Evolutionary conservation across 1,139 yeast species (phyloP), one percentile per base, ranked within the genome.

Genomic region (Hanseniaspora sp.): DNA sequence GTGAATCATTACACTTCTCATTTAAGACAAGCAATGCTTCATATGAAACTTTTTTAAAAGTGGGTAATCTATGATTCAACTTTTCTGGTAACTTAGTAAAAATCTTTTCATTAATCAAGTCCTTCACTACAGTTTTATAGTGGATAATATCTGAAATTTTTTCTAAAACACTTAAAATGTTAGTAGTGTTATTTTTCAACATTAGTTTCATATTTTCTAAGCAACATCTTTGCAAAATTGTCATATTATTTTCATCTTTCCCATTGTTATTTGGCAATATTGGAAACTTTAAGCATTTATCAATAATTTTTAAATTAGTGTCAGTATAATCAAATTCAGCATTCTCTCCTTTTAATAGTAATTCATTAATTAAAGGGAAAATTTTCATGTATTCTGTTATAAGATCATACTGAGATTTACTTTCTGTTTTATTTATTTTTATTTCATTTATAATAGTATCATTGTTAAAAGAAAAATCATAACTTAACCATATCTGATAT

Each of bases 231-330:
- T 51, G 53, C 31, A 51, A 11, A 34, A 51, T 51, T 5, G 53
- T 51, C 39, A 51, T 18, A 11, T 49, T 49, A 9, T 49, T 49
- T 13, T 37, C 53, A 34, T 49, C 53, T 9, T 43, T 49, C 0
- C 46, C 47, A n/a, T 37, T 49, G 15, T 29, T 49, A 33, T 17
- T 42, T 7, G 53, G 53, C 23, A 49, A 37, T 5, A 49, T 49
- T 15, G 53, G 53, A 29, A 49, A 49, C 33, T 49, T 49, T 17
- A 49, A 29, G 17, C 53, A 49, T 35, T 49, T 49, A 18, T 49
- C 53, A n/a, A 49, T 49, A 12, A 49, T 39, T 13, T 18, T 42
- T 37, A 49, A 30, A 17, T 33, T 39, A 5, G 47, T 49, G 12
- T 43, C 47, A n/a, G 23, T 33, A 37, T 34, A 37, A 13, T 42